phyloP scores from a whole-genome alignment of 768 basidiomycete genomes.

The Auricularia sp. region DNA sequence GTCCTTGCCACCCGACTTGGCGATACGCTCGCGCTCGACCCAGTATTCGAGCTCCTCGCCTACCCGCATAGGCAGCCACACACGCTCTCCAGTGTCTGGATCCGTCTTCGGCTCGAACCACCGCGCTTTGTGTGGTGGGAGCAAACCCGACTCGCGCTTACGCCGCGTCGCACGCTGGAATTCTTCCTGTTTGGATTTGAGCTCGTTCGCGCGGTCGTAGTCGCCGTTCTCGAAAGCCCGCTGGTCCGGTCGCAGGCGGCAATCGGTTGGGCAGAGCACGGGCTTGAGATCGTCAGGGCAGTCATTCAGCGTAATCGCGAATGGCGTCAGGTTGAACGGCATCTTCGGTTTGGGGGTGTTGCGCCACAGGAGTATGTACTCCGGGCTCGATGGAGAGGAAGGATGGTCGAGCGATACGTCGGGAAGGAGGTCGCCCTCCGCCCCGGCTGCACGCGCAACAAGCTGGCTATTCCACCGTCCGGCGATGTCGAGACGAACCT shows the following conservation, averaged over 20 bases:
- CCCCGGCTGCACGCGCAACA: conserved; percentile 67
- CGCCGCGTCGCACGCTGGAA: conserved; percentile 64
- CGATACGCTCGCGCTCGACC: conserved; percentile 62
- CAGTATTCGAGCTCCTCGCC: conserved; percentile 67
- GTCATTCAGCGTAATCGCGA: conserved; percentile 86
- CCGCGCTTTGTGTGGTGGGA: conserved; percentile 65
- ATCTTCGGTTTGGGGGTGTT: conserved; percentile 76
- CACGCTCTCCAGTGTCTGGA: conserved; percentile 79
- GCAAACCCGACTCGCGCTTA: conserved; percentile 62
- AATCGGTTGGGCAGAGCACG: conserved; percentile 83
- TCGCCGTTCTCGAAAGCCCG: conserved; percentile 85
- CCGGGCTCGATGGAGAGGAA: conserved; percentile 34
- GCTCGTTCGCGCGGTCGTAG: conserved; percentile 73
- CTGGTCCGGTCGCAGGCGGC: conserved; percentile 85
- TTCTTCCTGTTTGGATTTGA: conserved; percentile 78
- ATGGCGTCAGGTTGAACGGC: conserved; percentile 94
- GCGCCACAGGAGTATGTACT: conserved; percentile 84
- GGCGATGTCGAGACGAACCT: conserved; percentile 76
- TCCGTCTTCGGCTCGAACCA: conserved; percentile 85
- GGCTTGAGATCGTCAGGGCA: conserved; percentile 63
- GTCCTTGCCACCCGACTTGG: conserved; percentile 28
- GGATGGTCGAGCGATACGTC: conserved; percentile 48
- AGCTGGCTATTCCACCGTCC: conserved; percentile 95
- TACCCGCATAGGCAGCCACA: conserved; percentile 64
- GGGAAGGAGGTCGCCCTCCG: conserved; percentile 53